Percentiles rank a stretch among this genome's conserved stretches.
Conservation (phyloP, 2,329 filamentous ascomycete genomes). For the Trichoderma semiorbis region DNA sequence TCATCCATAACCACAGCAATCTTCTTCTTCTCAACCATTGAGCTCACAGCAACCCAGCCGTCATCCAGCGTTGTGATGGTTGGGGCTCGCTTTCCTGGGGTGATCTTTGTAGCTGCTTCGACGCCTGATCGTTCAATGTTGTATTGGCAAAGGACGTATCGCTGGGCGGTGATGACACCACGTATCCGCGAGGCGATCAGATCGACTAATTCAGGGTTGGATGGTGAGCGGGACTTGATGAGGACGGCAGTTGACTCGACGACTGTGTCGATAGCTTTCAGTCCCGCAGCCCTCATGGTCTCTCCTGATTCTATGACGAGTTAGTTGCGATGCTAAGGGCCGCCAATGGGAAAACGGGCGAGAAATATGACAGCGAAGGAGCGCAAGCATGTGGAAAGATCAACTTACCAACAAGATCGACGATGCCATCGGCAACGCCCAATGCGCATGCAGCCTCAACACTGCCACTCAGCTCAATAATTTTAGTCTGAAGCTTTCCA, state of each 20-base stretch:
- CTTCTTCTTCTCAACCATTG: constrained; percentile 87
- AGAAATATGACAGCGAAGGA: not conserved
- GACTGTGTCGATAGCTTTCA: constrained; percentile 93
- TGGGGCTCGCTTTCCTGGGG: constrained; percentile 88
- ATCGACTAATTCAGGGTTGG: constrained; percentile 75
- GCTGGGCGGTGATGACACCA: constrained; percentile 93
- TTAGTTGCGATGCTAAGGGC: not conserved
- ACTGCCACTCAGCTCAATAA: constrained; percentile 92
- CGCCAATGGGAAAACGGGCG: no score
- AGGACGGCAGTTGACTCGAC: constrained; percentile 83
- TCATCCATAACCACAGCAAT: constrained; percentile 87
- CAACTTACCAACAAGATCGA: constrained; percentile 86
- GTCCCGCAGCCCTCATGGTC: constrained; percentile 93
- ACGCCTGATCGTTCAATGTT: constrained; percentile 77
- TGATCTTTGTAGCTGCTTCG: constrained; percentile 67
- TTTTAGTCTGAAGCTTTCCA: constrained; percentile 71
- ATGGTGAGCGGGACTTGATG: constrained; percentile 83
- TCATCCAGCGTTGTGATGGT: constrained; percentile 88
- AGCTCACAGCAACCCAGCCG: constrained; percentile 89
- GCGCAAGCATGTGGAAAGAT: not conserved
- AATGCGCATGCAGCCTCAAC: constrained; percentile 95
- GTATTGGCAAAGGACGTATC: constrained; percentile 93
- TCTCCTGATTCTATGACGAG: constrained; percentile 77
- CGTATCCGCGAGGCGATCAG: constrained; percentile 82
- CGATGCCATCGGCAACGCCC: constrained; percentile 93